These are phyloP conservation scores for Aspergillus spinulosporus DNA, from an alignment of 2,329 filamentous ascomycete genomes.

Conservation along the genomic window DNA sequence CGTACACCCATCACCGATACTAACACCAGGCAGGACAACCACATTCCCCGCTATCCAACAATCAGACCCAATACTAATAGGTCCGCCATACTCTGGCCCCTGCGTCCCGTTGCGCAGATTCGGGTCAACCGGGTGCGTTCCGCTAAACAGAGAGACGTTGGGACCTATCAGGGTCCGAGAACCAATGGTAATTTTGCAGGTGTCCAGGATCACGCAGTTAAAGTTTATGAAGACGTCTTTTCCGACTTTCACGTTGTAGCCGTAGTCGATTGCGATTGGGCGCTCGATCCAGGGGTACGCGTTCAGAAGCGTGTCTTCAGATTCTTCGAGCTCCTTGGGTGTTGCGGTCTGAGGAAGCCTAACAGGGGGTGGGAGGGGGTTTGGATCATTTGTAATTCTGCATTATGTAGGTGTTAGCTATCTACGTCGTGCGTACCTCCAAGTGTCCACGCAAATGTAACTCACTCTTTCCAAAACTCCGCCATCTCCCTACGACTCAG, in stretches of 20 bases:
- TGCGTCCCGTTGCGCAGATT: conserved; percentile 68
- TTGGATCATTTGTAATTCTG: conserved; percentile 3
- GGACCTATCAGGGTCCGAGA: conserved; percentile 73
- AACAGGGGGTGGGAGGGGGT: not conserved
- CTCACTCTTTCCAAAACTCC: not conserved
- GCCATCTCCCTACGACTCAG: not conserved
- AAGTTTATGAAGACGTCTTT: conserved; percentile 71
- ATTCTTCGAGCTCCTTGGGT: conserved; percentile 32
- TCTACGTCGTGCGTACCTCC: not conserved
- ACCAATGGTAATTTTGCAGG: conserved; percentile 62
- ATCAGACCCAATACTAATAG: conserved; percentile 50
- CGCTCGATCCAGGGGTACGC: conserved; percentile 45
- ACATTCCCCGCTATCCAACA: conserved; percentile 54
- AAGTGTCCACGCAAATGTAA: not conserved
- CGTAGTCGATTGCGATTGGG: conserved; percentile 73
- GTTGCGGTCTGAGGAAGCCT: not conserved
- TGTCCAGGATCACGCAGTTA: conserved; percentile 73
- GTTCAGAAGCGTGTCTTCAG: conserved; percentile 18
- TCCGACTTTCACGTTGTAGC: conserved; percentile 70
- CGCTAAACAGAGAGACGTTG: conserved; percentile 71
- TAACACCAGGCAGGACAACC: conserved; percentile 45
- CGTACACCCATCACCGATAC: conserved; percentile 44
- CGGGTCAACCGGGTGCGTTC: conserved; percentile 73
- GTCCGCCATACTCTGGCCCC: conserved; percentile 56
- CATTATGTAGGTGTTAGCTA: not conserved